Percentiles rank a stretch among this genome's conserved stretches.
Evolutionary conservation across 257 asterid genomes (phyloP).

Genomic region (Verbascum thapsus): DNA sequence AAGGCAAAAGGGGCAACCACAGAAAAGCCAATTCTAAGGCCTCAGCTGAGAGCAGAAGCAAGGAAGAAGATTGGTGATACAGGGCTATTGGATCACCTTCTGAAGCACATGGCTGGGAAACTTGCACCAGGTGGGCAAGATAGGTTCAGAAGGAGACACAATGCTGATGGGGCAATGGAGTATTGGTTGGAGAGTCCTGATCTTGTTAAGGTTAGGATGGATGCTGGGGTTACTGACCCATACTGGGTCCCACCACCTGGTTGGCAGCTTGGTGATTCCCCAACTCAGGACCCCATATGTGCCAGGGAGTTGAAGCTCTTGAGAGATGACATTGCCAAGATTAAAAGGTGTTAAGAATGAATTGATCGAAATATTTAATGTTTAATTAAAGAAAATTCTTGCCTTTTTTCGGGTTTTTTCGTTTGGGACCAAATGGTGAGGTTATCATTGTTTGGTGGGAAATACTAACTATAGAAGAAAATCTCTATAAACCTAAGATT

Average conservation of each 20-base stretch:
- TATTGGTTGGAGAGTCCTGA: conserved; percentile 95
- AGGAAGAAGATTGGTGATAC: conserved; percentile 92
- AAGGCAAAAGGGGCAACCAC: conserved; percentile 68
- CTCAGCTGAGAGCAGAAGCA: conserved; percentile 87
- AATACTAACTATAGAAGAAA: too few species aligned
- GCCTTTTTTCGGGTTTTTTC: too few species aligned
- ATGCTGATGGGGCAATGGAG: conserved; percentile 97
- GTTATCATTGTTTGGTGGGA: too few species aligned
- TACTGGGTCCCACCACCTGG: conserved; percentile 98
- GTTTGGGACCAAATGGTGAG: too few species aligned
- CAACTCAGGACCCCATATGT: conserved; percentile 85
- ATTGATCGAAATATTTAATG: too few species aligned
- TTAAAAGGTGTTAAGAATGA: conserved; percentile 58
- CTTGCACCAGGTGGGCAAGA: conserved; percentile 75
- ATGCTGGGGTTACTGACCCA: conserved; percentile 87
- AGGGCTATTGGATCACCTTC: conserved; percentile 85
- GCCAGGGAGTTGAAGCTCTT: conserved; percentile 66
- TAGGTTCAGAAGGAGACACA: conserved; percentile 83
- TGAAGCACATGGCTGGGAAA: conserved; percentile 96
- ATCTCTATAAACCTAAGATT: too few species aligned
- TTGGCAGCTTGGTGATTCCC: conserved; percentile 90
- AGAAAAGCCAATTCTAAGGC: conserved; percentile 71
- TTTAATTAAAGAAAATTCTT: too few species aligned
- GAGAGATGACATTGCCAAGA: conserved; percentile 52
- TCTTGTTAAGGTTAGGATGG: conserved; percentile 65